Evolutionary conservation across 2,329 filamentous ascomycete genomes (phyloP).

Genomic region (Claviceps spartinae): DNA sequence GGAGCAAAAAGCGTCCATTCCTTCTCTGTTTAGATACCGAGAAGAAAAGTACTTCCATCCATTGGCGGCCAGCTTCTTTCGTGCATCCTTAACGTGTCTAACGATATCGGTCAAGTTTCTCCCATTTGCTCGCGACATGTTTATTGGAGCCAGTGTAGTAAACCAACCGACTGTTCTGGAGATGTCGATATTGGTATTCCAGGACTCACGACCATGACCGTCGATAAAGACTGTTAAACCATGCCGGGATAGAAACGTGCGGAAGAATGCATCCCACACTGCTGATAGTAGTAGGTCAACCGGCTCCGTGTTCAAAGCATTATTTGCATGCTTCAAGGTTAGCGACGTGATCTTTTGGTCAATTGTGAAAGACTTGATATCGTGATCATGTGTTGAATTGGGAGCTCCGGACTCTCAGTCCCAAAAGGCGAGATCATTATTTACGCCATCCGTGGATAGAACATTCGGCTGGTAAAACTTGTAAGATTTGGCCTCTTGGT

Average conservation of each 20-base stretch:
- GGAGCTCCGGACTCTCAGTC: neutral
- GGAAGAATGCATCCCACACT: slow-evolving; percentile 16
- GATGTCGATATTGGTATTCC: slow-evolving; percentile 16
- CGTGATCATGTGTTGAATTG: slow-evolving; percentile 2
- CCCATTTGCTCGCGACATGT: neutral
- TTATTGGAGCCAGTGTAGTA: slow-evolving; percentile 19
- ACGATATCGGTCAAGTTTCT: neutral
- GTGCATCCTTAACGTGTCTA: neutral
- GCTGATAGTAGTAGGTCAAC: slow-evolving; percentile 21
- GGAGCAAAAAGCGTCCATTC: neutral
- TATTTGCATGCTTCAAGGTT: slow-evolving; percentile 8
- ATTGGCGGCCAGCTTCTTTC: neutral
- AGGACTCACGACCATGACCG: slow-evolving; percentile 17
- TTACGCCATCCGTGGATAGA: neutral
- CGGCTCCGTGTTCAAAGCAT: slow-evolving; percentile 10
- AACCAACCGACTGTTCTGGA: slow-evolving; percentile 26
- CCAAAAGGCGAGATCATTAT: neutral
- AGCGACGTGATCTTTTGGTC: slow-evolving; percentile 2
- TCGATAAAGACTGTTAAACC: slow-evolving; percentile 16
- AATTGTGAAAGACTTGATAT: slow-evolving; percentile 1
- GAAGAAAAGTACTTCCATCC: slow-evolving; percentile 4
- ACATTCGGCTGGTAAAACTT: neutral
- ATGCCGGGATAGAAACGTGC: slow-evolving; percentile 14
- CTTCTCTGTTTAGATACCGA: neutral
- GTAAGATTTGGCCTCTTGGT: slow-evolving; percentile 12